Evolutionary conservation across 1,284 basidiomycete species (phyloP).

Genomic region (Austropuccinia psidii): DNA sequence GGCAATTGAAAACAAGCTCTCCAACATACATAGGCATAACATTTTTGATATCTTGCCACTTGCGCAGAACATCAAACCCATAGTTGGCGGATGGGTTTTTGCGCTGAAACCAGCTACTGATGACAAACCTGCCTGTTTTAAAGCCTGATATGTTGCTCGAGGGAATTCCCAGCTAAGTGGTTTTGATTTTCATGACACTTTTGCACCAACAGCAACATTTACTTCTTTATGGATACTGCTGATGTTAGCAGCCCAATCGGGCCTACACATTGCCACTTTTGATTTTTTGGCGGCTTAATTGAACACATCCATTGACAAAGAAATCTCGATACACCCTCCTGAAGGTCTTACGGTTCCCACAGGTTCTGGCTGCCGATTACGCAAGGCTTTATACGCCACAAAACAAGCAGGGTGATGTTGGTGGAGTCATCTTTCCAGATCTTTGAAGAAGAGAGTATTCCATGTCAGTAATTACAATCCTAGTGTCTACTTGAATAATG

Average conservation of each 20-base stretch:
- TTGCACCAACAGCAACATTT: conserved; percentile 10
- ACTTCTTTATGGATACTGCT: conserved; percentile 1
- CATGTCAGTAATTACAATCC: too few relatives aligned
- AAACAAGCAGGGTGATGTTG: conserved; percentile 21
- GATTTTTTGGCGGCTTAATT: conserved; percentile 19
- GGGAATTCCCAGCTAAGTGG: background rate
- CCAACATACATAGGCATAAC: background rate
- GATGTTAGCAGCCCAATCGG: background rate
- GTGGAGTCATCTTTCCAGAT: too few relatives aligned
- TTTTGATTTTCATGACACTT: background rate
- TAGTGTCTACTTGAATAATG: too few relatives aligned
- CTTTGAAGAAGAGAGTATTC: too few relatives aligned
- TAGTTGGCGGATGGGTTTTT: too few relatives aligned
- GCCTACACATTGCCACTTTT: background rate
- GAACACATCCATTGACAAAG: conserved; percentile 6
- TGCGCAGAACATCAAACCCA: too few relatives aligned
- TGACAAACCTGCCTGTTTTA: too few relatives aligned
- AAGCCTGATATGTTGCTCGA: background rate
- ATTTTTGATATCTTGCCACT: too few relatives aligned
- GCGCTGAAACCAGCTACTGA: too few relatives aligned
- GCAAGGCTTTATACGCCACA: conserved; percentile 9
- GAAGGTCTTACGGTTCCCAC: background rate
- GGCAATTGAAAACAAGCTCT: too few relatives aligned
- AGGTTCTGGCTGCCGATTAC: too few relatives aligned
- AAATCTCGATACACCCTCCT: background rate